Percentiles rank a stretch among this genome's conserved stretches.
Conservation (phyloP, 2,329 filamentous ascomycete species). For the Apiospora hydei region DNA sequence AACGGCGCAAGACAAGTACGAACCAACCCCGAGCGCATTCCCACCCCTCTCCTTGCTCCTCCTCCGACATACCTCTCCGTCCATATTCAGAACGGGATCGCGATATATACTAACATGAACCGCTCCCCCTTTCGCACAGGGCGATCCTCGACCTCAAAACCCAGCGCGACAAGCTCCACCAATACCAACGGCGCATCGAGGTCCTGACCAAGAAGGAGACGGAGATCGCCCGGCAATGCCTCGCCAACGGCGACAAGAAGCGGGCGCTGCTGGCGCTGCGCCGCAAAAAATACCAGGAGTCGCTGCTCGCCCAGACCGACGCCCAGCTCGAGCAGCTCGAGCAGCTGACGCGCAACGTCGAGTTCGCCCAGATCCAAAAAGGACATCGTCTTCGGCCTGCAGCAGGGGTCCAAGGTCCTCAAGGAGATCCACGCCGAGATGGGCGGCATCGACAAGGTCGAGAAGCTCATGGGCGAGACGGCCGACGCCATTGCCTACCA, state of each 20-base stretch:
- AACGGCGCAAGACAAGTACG: constrained; percentile 84
- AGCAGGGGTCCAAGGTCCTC: constrained; percentile 89
- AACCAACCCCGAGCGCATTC: constrained; percentile 29
- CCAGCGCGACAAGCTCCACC: constrained; percentile 95
- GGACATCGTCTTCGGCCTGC: constrained; percentile 90
- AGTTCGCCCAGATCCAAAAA: constrained; percentile 96
- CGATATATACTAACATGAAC: constrained; percentile 1
- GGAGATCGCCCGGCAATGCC: constrained; percentile 82
- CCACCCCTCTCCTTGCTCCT: too few relatives aligned
- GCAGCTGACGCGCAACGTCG: constrained; percentile 84
- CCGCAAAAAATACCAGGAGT: constrained; percentile 96
- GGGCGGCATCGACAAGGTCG: constrained; percentile 91
- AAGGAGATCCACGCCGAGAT: constrained; percentile 94
- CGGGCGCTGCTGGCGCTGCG: constrained; percentile 87
- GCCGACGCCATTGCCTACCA: constrained; percentile 93
- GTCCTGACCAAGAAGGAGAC: constrained; percentile 88
- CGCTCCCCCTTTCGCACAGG: constrained; percentile 54
- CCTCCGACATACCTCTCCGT: too few relatives aligned
- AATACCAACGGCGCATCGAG: constrained; percentile 91
- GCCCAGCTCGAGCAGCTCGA: constrained; percentile 93
- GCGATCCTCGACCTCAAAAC: constrained; percentile 97
- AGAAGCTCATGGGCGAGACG: constrained; percentile 93
- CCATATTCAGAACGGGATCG: too few relatives aligned
- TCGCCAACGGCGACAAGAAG: constrained; percentile 79
- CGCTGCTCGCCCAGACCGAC: constrained; percentile 87